These are phyloP conservation scores for Umbelopsis ramanniana DNA, from an alignment of 192 early-diverging fungal species.

Conservation along the genomic window DNA sequence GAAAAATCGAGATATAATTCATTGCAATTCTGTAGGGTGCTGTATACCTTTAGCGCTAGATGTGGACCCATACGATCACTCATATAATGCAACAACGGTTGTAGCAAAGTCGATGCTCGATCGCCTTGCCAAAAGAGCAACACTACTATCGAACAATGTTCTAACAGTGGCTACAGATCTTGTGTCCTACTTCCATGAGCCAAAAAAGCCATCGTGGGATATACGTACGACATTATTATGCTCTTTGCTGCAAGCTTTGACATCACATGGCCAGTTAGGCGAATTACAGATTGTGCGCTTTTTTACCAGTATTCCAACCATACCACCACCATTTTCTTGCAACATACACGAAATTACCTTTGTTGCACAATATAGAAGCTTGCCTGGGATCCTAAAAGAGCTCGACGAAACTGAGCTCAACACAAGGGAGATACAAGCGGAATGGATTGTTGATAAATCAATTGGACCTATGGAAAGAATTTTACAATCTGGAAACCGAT, in stretches of 20 bases:
- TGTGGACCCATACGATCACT: not conserved
- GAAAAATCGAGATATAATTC: not conserved
- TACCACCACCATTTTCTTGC: slow-evolving; percentile 25
- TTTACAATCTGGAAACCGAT: not conserved
- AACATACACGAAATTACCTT: slow-evolving; percentile 18
- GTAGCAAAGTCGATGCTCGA: slow-evolving; percentile 13
- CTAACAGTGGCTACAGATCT: not conserved
- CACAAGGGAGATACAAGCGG: slow-evolving; percentile 12
- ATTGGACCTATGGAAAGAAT: not conserved
- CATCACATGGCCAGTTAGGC: slow-evolving; percentile 11
- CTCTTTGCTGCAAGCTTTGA: slow-evolving; percentile 28
- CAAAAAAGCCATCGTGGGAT: slow-evolving; percentile 36
- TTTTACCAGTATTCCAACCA: slow-evolving; percentile 23
- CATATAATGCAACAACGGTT: slow-evolving; percentile 8
- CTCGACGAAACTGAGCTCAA: slow-evolving; percentile 24
- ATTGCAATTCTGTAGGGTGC: slow-evolving; percentile 15
- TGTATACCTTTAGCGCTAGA: slow-evolving; percentile 11
- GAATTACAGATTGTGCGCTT: slow-evolving; percentile 33
- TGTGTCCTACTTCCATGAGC: slow-evolving; percentile 15
- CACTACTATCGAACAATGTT: slow-evolving; percentile 1
- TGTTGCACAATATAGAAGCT: not conserved
- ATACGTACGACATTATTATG: slow-evolving; percentile 27
- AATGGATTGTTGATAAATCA: slow-evolving; percentile 33
- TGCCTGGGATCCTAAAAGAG: slow-evolving; percentile 29
- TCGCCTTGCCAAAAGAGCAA: slow-evolving; percentile 10